Evolutionary conservation across 768 basidiomycete species (phyloP).

Genomic region (Russula emetica): DNA sequence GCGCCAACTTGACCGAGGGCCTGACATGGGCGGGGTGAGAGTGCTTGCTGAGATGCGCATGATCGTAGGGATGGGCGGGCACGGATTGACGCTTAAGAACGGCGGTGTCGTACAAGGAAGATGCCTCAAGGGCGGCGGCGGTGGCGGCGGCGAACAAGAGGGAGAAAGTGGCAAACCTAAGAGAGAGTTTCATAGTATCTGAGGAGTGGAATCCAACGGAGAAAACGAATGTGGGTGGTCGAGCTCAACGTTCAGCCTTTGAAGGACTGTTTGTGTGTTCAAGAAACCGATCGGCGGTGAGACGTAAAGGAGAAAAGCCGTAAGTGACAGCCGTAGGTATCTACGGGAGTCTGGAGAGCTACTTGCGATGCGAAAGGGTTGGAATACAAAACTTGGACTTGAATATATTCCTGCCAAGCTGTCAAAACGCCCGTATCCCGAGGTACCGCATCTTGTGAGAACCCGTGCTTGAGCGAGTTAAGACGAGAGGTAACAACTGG

Average conservation of each 20-base stretch:
- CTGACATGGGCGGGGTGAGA: background rate
- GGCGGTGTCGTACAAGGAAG: background rate
- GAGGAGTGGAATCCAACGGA: background rate
- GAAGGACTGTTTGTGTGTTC: background rate
- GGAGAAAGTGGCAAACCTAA: constrained; percentile 11
- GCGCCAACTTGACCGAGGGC: background rate
- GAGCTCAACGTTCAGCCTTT: constrained; percentile 2
- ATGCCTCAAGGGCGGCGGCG: constrained; percentile 7
- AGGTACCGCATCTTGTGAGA: background rate
- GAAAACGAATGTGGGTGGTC: background rate
- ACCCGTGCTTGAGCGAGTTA: background rate
- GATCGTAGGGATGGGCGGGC: background rate
- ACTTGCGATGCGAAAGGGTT: background rate
- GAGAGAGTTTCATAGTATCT: constrained; percentile 15
- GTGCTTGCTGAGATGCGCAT: background rate
- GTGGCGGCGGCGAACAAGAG: constrained; percentile 7
- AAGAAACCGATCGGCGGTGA: background rate
- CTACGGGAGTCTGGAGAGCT: no score
- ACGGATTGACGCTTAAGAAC: background rate
- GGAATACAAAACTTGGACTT: constrained; percentile 1
- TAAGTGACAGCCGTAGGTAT: background rate
- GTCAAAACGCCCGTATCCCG: background rate
- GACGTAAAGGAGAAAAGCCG: background rate
- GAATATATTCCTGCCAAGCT: background rate
- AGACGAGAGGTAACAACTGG: background rate